These are phyloP conservation scores for Podaxis sp. DNA, from an alignment of 768 basidiomycete species.

Conservation along the genomic window DNA sequence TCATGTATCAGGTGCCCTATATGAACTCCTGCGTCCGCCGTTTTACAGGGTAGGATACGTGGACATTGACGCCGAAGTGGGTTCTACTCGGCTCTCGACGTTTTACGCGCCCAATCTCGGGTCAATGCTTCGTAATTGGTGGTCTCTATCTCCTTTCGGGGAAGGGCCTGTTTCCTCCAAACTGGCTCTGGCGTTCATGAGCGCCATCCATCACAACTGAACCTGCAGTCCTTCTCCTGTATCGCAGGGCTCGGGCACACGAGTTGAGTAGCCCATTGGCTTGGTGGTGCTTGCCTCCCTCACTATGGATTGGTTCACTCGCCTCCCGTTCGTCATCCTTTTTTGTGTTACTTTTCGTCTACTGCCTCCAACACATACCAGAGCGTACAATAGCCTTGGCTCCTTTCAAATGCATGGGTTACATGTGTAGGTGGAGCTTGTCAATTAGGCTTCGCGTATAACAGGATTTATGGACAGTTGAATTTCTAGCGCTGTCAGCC, in stretches of 20 bases:
- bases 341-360: background rate
- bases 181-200: background rate
- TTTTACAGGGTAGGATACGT: background rate
- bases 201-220: background rate
- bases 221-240: background rate
- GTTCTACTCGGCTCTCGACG: background rate
- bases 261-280: background rate
- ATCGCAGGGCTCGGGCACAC: background rate
- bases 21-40: background rate
- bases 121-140: background rate
- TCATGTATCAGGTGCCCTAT: background rate
- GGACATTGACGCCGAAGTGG: background rate
- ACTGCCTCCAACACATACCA: background rate
- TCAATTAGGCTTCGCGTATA: background rate
- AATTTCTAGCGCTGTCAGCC: too few species aligned
- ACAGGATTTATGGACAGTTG: too few species aligned
- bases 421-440: background rate
- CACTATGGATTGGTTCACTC: background rate
- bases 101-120: conserved; percentile 2
- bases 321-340: background rate
- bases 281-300: background rate
- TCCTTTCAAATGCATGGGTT: background rate
- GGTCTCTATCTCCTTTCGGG: background rate
- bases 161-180: background rate
- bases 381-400: background rate